Percentiles rank a stretch among this genome's conserved stretches.
Conservation (phyloP, 2,329 filamentous ascomycete genomes). For the Parastagonospora avenae region DNA sequence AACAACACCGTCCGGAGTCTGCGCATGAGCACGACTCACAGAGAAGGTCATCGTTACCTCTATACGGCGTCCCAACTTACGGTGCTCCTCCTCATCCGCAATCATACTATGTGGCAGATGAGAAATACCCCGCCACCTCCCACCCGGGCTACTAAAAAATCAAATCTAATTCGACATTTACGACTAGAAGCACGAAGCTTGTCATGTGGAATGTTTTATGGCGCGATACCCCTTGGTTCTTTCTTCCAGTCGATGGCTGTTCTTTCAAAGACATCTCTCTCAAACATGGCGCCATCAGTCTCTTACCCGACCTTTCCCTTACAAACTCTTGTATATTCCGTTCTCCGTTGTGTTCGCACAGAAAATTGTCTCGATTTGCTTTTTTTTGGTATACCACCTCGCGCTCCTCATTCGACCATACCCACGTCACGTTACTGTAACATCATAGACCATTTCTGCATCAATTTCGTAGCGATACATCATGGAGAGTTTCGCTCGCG, state of each 20-base stretch:
- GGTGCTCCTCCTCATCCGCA: slow-evolving; percentile 27
- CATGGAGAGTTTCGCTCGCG: not conserved
- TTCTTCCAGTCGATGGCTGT: not conserved
- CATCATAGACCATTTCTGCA: not conserved
- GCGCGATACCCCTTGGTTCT: not conserved
- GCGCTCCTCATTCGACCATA: no score
- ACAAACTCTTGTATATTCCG: no score
- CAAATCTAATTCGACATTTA: not conserved
- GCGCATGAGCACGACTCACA: slow-evolving; percentile 28
- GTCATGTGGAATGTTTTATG: not conserved
- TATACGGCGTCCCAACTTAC: slow-evolving; percentile 32
- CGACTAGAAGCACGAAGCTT: not conserved
- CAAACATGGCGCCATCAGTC: no score
- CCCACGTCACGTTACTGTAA: no score
- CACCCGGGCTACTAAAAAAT: slow-evolving; percentile 10
- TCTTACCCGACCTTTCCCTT: no score
- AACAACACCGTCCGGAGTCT: slow-evolving; percentile 20
- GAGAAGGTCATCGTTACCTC: slow-evolving; percentile 38
- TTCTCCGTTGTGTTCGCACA: not conserved
- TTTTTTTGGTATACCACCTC: no score
- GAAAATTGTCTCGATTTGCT: no score
- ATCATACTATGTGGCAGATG: slow-evolving; percentile 38
- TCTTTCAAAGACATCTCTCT: no score
- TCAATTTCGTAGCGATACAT: not conserved
- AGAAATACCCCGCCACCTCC: slow-evolving; percentile 15